These are phyloP conservation scores for Nicotiana undulata DNA, from an alignment of 257 asterid genomes.

Conservation along the genomic window DNA sequence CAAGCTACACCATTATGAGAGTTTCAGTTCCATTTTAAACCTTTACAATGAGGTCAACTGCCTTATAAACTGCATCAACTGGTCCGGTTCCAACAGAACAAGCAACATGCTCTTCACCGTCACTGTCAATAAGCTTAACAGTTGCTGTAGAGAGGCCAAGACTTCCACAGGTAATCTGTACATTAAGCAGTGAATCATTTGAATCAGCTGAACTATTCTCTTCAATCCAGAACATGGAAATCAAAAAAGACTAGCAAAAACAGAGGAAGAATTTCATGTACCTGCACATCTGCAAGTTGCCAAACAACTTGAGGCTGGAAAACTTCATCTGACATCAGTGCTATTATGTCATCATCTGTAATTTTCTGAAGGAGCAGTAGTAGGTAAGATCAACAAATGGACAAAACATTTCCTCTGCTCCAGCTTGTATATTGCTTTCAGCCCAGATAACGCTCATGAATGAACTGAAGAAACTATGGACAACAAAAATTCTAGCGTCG, in stretches of 20 bases:
- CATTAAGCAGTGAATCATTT: background rate
- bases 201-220: background rate
- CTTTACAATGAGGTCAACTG: constrained; percentile 75
- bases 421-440: background rate
- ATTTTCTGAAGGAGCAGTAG: constrained; percentile 39
- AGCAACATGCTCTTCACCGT: constrained; percentile 57
- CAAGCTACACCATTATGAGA: background rate
- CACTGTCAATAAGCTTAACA: constrained; percentile 57
- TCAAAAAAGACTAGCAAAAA: background rate
- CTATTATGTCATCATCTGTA: constrained; percentile 74
- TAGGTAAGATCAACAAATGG: background rate
- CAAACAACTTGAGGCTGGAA: constrained; percentile 78
- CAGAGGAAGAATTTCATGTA: background rate
- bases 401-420: background rate
- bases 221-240: background rate
- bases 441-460: background rate
- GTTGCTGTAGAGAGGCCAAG: constrained; percentile 98
- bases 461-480: background rate
- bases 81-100: constrained; percentile 98
- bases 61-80: constrained; percentile 93
- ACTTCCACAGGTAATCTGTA: constrained; percentile 81
- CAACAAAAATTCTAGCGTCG: background rate
- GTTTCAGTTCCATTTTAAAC: constrained; percentile 23
- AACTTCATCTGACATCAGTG: constrained; percentile 75
- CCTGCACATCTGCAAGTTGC: constrained; percentile 83